Evolutionary conservation across 2,329 filamentous ascomycete species (phyloP).

Genomic region (Aaosphaeria arxii): DNA sequence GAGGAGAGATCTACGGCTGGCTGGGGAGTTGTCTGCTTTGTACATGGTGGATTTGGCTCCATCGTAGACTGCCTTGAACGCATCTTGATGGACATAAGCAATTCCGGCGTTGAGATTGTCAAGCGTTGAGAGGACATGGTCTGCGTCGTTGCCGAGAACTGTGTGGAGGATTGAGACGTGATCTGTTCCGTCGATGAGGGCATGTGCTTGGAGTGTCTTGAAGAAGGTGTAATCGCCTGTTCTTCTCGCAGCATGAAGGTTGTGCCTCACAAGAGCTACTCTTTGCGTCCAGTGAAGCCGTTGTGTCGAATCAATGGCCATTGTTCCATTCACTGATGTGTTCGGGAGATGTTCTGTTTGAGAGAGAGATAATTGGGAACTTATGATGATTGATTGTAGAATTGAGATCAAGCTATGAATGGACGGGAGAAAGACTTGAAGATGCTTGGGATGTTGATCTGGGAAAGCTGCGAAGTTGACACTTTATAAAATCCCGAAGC

Average conservation of each 20-base stretch:
- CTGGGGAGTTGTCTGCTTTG: slow-evolving; percentile 25
- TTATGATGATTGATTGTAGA: no score
- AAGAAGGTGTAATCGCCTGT: slow-evolving; percentile 48
- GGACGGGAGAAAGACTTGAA: background rate
- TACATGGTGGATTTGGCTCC: slow-evolving; percentile 36
- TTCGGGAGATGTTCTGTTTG: slow-evolving; percentile 4
- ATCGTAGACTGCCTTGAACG: slow-evolving; percentile 46
- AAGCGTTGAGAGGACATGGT: slow-evolving; percentile 42
- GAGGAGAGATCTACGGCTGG: slow-evolving; percentile 34
- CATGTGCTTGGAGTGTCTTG: slow-evolving; percentile 44
- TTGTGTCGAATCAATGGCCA: slow-evolving; percentile 19
- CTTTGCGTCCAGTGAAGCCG: slow-evolving; percentile 47
- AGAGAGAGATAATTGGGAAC: no score
- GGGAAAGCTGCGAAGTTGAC: background rate
- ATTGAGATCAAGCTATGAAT: background rate
- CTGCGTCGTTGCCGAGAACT: slow-evolving; percentile 41
- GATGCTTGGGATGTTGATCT: background rate
- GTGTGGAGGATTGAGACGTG: slow-evolving; percentile 43
- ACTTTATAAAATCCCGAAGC: no score
- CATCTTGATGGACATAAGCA: slow-evolving; percentile 47
- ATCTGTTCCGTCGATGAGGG: slow-evolving; percentile 44
- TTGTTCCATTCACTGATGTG: background rate
- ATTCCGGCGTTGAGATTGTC: slow-evolving; percentile 47
- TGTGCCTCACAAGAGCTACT: slow-evolving; percentile 44
- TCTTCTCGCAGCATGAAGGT: slow-evolving; percentile 42